Base-by-base conservation (phyloP, 2,329 filamentous ascomycete genomes). In the Mycosphaerelloides madeirae region DNA sequence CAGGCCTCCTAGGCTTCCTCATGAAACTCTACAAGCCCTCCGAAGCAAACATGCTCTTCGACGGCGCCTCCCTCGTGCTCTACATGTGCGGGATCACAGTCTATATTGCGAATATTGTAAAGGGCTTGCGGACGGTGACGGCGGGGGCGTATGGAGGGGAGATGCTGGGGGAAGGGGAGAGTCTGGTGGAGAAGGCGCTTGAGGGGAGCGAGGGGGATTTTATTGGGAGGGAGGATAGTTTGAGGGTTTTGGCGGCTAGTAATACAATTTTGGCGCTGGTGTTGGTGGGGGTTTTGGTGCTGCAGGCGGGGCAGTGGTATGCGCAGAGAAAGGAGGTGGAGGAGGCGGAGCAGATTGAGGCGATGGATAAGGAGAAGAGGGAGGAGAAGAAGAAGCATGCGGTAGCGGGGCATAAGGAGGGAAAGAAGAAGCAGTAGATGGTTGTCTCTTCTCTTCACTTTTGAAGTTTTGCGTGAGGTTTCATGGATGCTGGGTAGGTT, bases 291-390 rank as follows among this genome's bases (percentile, higher is more conserved):
- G 87, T 98, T 8, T 66, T 98, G 54, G 87, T 96, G 28, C 71
- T 98, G 62, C 93, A 98, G 79, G 88, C 88, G 15, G 93, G 93
- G 9, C 88, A 97, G 77, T 97, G 91, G 93, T 98, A 98, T 71
- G 93, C 93, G 19, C 90, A 97, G 77, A 79, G 87, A 64, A 94
- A 94, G 72, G 90, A 97, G 68, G 77, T 77, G 61, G 85, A 90
- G 65, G 90, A 96, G 67, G 75, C 78, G 44, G 80, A 79, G 61
- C 78, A 80, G 63, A 75, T 84, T 52, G 78, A 82, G 55, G 69
- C 74, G 66, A 73, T 71, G 52, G 64, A 69, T 44, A 67, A 68
- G 49, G 73, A 70, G 60, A 75, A 75, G 67, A 69, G 67, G 58
- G 65, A 56, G 37, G 59, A 65, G 46, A 66, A 65, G 41, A 61